Percentiles rank a stretch among this genome's conserved stretches.
These are phyloP conservation scores for Agapanthus africanus DNA, from an alignment of 106 monocot genomes.

Conservation along the genomic window DNA sequence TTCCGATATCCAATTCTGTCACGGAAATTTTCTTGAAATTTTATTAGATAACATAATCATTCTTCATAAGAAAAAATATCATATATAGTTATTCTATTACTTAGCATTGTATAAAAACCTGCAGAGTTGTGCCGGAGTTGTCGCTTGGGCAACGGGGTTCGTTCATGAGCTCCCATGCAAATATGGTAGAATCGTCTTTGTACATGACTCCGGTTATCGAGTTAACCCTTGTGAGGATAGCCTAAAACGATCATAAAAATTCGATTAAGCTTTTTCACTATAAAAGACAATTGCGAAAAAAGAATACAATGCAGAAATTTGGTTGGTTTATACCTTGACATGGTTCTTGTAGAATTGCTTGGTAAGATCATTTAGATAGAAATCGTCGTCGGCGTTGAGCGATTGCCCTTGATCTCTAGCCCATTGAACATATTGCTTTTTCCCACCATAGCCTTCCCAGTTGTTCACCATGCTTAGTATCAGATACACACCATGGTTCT, in stretches of 20 bases:
- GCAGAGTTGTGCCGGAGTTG: slow-evolving; percentile 12
- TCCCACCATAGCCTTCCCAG: slow-evolving; percentile 58
- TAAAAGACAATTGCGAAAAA: not conserved
- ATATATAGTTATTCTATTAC: too few relatives aligned
- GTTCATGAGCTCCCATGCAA: slow-evolving; percentile 29
- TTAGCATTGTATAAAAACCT: too few relatives aligned
- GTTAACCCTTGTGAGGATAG: slow-evolving; percentile 12
- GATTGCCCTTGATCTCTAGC: slow-evolving; percentile 25
- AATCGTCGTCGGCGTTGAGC: slow-evolving; percentile 45
- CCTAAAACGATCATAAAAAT: not conserved
- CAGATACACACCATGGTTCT: slow-evolving; percentile 32
- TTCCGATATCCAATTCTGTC: too few relatives aligned
- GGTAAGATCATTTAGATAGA: slow-evolving; percentile 36
- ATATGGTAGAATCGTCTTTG: slow-evolving; percentile 23
- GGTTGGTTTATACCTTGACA: slow-evolving; percentile 21
- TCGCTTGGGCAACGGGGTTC: slow-evolving; percentile 20
- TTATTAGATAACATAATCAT: too few relatives aligned
- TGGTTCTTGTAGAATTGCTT: slow-evolving; percentile 59
- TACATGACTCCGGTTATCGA: slow-evolving; percentile 11
- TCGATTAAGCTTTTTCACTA: too few relatives aligned
- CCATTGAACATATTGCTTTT: slow-evolving; percentile 61
- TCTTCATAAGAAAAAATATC: too few relatives aligned
- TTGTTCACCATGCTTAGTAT: slow-evolving; percentile 59
- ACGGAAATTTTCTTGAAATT: too few relatives aligned
- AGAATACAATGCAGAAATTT: not conserved